phyloP scores from a whole-genome alignment of 2,329 filamentous ascomycete species.

The Penicillium sp. region DNA sequence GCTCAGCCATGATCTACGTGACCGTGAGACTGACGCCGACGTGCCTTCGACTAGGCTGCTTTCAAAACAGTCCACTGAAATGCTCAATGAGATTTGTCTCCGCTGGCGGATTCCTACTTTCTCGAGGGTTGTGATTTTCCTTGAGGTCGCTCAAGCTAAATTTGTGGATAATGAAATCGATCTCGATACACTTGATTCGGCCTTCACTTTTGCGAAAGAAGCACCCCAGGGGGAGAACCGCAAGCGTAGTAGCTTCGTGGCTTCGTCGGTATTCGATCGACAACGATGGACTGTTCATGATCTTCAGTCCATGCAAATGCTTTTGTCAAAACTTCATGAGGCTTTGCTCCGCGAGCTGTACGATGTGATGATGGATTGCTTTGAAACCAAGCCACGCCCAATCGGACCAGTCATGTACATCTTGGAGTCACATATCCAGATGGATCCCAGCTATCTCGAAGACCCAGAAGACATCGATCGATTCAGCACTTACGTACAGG shows the following conservation, averaged over 20 bases:
- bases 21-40: constrained; percentile 55
- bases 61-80: constrained; percentile 76
- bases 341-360: constrained; percentile 83
- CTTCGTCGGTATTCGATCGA: constrained; percentile 57
- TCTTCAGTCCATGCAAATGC: constrained; percentile 70
- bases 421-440: constrained; percentile 77
- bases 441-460: constrained; percentile 73
- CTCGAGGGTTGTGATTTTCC: constrained; percentile 74
- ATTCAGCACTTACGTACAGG: constrained; percentile 71
- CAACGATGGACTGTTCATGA: constrained; percentile 70
- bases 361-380: constrained; percentile 82
- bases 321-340: constrained; percentile 75
- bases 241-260: constrained; percentile 52
- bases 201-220: constrained; percentile 80
- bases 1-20: constrained; percentile 62
- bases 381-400: constrained; percentile 81
- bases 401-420: constrained; percentile 79
- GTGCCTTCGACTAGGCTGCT: constrained; percentile 55
- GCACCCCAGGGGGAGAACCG: constrained; percentile 64
- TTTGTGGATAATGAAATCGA: constrained; percentile 81
- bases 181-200: constrained; percentile 77
- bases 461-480: constrained; percentile 69
- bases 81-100: constrained; percentile 80
- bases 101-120: constrained; percentile 88
- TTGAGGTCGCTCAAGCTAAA: constrained; percentile 83